Conservation (phyloP, 2,329 filamentous ascomycete species). For the Myriosclerotinia curreyana region DNA sequence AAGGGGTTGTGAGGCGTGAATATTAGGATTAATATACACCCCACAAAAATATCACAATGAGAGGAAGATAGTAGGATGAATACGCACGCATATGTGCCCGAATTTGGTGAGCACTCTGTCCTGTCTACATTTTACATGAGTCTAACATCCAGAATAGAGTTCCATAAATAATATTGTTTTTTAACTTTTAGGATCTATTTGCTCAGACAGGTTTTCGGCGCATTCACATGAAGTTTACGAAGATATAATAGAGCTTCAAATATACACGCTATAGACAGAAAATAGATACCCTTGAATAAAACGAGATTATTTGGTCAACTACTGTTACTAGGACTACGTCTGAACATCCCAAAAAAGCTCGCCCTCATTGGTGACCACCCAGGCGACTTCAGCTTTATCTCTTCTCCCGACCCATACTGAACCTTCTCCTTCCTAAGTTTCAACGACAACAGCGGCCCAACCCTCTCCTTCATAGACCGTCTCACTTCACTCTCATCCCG, state of each 20-base stretch:
- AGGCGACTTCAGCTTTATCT: background rate
- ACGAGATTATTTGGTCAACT: slow-evolving; percentile 19
- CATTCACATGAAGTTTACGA: background rate
- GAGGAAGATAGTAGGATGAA: background rate
- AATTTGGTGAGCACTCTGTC: background rate
- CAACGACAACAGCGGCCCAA: slow-evolving; percentile 44
- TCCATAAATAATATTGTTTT: too few species aligned
- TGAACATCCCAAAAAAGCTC: slow-evolving; percentile 36
- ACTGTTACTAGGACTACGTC: slow-evolving; percentile 32
- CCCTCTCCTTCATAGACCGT: slow-evolving; percentile 30
- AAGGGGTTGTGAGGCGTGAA: background rate
- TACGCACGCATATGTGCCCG: background rate
- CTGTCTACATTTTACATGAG: background rate
- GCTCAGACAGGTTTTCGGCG: background rate
- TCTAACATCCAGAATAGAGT: background rate
- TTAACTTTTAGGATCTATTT: background rate
- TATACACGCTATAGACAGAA: background rate
- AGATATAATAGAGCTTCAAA: background rate
- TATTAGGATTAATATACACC: background rate
- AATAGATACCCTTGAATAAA: slow-evolving; percentile 13
- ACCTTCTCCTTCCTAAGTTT: slow-evolving; percentile 42
- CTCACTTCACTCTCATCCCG: slow-evolving; percentile 46
- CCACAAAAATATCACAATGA: background rate
- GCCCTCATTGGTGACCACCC: slow-evolving; percentile 19
- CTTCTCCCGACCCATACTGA: slow-evolving; percentile 18